Base-by-base conservation (phyloP, 2,329 filamentous ascomycete species). In the Pochonia chlamydosporia region DNA sequence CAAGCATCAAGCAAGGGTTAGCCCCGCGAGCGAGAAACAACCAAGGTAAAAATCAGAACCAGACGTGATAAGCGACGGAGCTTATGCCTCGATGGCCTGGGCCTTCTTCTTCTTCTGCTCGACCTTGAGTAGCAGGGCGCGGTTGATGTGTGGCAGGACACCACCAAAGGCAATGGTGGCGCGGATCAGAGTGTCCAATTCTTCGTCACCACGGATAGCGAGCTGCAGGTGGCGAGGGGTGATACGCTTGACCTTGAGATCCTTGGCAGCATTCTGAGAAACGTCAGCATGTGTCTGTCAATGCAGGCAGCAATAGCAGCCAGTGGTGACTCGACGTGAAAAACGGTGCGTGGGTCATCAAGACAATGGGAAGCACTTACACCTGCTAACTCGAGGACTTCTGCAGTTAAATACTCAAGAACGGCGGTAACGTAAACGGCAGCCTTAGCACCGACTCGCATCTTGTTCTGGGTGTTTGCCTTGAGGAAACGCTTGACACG, bases 401-500 rank as follows among this genome's bases (percentile, higher is more conserved):
- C 92, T 55, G 92, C 92, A 51, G 93, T 96, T 58, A 99, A 78
- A 69, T 99, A 99, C 75, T 99, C 93, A 55, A 99, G 87, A 48
- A 99, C 93, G 37, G 93, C 93, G 43, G 93, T 97, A 53, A 97
- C 89, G 68, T 99, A 99, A 61, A 99, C 93, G 57, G 93, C 91
- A 55, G 93, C 93, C 79, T 97, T 97, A 64, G 92, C 93, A 62
- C 93, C 93, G 58, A 99, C 95, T 72, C 93, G 92, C 89, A 96
- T 97, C 79, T 97, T 97, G 75, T 96, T 95, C 69, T 97, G 93
- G 43, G 93, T 97, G 75, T 96, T 96, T 71, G 89, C 90, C 82
- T 97, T 96, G 67, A 99, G 79, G 77, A 97, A 97, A 76, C 93
- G 91, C 87, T 99, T 99, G 73, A 99, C 93, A 85, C 93, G 93